phyloP scores from a whole-genome alignment of 2,329 filamentous ascomycete species.

The Fusarium chaquense region DNA sequence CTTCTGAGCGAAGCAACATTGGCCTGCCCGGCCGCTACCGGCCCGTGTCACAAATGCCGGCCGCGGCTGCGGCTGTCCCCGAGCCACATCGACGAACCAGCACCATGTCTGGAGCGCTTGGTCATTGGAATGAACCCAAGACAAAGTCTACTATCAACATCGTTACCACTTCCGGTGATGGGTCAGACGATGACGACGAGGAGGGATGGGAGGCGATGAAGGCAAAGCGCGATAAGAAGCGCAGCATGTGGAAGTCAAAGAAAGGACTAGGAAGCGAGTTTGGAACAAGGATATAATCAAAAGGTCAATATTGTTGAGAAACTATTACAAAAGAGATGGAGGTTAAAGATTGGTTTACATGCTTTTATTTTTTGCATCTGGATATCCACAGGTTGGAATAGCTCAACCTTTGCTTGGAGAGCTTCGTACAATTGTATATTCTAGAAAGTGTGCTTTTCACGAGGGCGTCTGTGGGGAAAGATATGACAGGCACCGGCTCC shows the following conservation, averaged over 20 bases:
- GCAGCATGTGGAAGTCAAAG: slow-evolving; percentile 73
- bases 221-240: slow-evolving; percentile 76
- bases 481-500: slow-evolving; percentile 43
- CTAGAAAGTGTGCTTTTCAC: slow-evolving; percentile 45
- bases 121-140: slow-evolving; percentile 50
- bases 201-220: slow-evolving; percentile 78
- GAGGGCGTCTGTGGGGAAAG: slow-evolving; percentile 48
- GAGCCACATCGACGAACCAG: slow-evolving; percentile 50
- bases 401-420: slow-evolving; percentile 34
- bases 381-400: slow-evolving; percentile 44
- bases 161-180: slow-evolving; percentile 55
- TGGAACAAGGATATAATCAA: slow-evolving; percentile 59
- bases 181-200: slow-evolving; percentile 71
- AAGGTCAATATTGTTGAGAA: slow-evolving; percentile 27
- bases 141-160: slow-evolving; percentile 55
- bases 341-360: slow-evolving; percentile 48
- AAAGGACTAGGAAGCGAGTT: slow-evolving; percentile 65
- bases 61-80: slow-evolving; percentile 46
- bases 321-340: slow-evolving; percentile 39
- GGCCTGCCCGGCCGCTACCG: slow-evolving; percentile 91
- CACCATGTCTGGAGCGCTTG: slow-evolving; percentile 52
- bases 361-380: slow-evolving; percentile 46
- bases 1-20: slow-evolving; percentile 94
- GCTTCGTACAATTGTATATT: slow-evolving; percentile 48
- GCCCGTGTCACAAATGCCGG: slow-evolving; percentile 78